These are phyloP conservation scores for Pseudonitzschia multistriata DNA, from an alignment of 108 stramenopile genomes.

Conservation along the genomic window DNA sequence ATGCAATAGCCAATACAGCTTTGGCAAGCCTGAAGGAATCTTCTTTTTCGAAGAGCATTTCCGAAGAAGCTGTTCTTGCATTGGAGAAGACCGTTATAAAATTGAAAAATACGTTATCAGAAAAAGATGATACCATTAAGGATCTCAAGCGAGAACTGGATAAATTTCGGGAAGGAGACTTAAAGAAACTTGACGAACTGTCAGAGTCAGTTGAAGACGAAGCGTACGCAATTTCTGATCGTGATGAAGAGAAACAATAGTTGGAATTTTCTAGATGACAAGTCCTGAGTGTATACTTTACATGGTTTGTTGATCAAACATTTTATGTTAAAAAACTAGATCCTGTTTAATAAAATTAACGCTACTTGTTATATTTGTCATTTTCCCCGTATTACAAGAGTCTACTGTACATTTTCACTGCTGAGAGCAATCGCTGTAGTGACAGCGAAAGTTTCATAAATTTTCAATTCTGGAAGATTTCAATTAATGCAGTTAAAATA, in stretches of 20 bases:
- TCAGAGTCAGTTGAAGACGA: background rate
- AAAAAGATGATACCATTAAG: background rate
- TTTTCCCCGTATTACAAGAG: too few species aligned
- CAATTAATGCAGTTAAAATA: too few species aligned
- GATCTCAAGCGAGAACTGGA: background rate
- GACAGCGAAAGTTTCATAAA: too few species aligned
- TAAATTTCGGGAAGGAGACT: background rate
- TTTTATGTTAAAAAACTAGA: too few species aligned
- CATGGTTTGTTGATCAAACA: too few species aligned
- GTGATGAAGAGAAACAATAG: background rate
- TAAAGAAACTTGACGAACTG: background rate
- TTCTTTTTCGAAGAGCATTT: background rate
- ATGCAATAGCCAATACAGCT: background rate
- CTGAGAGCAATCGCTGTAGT: too few species aligned
- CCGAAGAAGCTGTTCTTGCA: constrained; percentile 2
- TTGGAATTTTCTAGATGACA: background rate
- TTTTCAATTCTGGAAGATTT: too few species aligned
- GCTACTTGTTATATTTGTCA: too few species aligned
- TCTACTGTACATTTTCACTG: too few species aligned
- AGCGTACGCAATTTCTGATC: background rate
- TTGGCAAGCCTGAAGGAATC: background rate
- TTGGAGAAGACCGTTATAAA: background rate
- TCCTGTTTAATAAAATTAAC: too few species aligned
- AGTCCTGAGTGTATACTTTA: too few species aligned
- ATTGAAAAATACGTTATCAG: background rate